Percentiles rank a stretch among this genome's conserved stretches.
These are phyloP conservation scores for Agaricus sinodeliciosus DNA, from an alignment of 768 basidiomycete genomes.

Conservation along the genomic window DNA sequence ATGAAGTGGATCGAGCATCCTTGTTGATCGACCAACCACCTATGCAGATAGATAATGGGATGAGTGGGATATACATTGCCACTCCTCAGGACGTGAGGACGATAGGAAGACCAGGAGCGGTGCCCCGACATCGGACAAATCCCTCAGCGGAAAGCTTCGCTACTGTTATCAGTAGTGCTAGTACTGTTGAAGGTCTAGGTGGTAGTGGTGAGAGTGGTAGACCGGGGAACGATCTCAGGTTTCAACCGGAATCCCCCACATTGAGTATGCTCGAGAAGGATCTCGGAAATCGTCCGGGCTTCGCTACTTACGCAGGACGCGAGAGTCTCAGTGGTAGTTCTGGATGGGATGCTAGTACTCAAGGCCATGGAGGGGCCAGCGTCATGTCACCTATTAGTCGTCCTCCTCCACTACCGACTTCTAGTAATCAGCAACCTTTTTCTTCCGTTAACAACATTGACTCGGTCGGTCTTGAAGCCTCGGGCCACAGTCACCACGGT, in stretches of 20 bases:
- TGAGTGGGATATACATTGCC: conserved; percentile 1
- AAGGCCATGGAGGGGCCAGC: not conserved
- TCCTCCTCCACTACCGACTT: not conserved
- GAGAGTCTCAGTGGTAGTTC: not conserved
- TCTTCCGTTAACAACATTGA: not conserved
- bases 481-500: not conserved
- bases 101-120: not conserved
- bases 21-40: conserved; percentile 1
- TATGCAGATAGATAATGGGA: conserved; percentile 5
- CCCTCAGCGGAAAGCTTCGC: not conserved
- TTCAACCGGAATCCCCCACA: not conserved
- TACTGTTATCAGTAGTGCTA: not conserved
- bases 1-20: conserved; percentile 2
- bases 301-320: not conserved
- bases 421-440: not conserved
- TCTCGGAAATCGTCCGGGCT: not conserved
- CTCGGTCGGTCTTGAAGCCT: too few species aligned
- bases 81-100: not conserved
- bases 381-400: not conserved
- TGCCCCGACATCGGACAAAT: not conserved
- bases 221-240: not conserved
- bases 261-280: not conserved
- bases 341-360: conserved; percentile 5
- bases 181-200: not conserved
- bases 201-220: not conserved